These are phyloP conservation scores for Secale cereale DNA, from an alignment of 176 grass and related monocot species.

Conservation along the genomic window DNA sequence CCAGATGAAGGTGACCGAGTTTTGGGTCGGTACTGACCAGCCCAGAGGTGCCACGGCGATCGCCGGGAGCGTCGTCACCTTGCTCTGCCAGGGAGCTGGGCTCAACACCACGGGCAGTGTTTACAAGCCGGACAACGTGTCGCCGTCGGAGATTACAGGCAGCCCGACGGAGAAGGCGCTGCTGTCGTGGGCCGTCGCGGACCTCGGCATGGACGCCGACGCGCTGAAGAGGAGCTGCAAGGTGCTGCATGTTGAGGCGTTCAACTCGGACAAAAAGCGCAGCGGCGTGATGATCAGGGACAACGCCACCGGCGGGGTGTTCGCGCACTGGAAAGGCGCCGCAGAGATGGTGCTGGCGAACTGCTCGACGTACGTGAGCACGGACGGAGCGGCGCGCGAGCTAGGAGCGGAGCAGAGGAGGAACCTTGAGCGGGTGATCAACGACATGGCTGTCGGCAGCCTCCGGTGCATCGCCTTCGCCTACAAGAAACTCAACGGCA, in stretches of 20 bases:
- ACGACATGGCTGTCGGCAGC: constrained; percentile 50
- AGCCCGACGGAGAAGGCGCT: constrained; percentile 97
- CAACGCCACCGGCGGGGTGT: constrained; percentile 6
- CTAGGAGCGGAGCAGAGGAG: constrained; percentile 30
- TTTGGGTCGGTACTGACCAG: constrained; percentile 54
- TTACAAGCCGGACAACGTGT: constrained; percentile 38
- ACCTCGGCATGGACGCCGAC: constrained; percentile 49
- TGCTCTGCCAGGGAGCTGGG: constrained; percentile 53
- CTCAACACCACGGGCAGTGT: constrained; percentile 83
- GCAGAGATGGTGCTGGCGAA: constrained; percentile 72
- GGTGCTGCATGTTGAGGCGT: constrained; percentile 74
- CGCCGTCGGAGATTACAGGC: constrained; percentile 53
- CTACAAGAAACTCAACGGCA: constrained; percentile 37
- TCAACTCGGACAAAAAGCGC: constrained; percentile 93
- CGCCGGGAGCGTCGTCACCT: neutral
- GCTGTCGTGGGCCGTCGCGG: constrained; percentile 65
- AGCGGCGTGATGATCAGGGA: constrained; percentile 66
- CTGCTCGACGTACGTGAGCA: constrained; percentile 36
- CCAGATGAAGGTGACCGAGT: constrained; percentile 72
- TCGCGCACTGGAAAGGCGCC: constrained; percentile 83
- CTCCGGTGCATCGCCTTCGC: constrained; percentile 86
- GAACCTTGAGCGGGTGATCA: constrained; percentile 51
- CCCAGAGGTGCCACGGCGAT: neutral
- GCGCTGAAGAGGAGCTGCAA: constrained; percentile 37
- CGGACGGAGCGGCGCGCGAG: constrained; percentile 5